Evolutionary conservation across 202 grass and related monocot species (phyloP), one percentile per base, ranked within the genome.

Genomic region (Zoysia matrella): DNA sequence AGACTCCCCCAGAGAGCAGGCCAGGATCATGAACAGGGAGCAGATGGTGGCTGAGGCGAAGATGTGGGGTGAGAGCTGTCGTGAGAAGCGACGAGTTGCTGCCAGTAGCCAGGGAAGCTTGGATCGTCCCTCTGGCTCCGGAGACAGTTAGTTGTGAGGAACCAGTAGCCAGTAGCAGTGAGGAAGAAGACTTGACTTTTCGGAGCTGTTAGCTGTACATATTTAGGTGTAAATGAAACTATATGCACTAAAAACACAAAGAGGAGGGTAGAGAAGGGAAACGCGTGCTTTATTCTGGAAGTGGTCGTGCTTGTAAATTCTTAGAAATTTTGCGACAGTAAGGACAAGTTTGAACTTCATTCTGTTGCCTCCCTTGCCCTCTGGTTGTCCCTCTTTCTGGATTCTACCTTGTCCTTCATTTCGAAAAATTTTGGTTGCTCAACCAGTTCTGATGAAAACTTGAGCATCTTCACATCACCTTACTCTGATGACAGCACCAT

Each of bases 51-150:
- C 96, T 1, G 96, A 99, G 83, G 96, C 96, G 11, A 99, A 89
- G 77, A 89, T 92, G 87, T 99, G 96, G 96, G 96, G 96, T 0
- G 83, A 95, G 75, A 99, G 95, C 74, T 90, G 88, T 91, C 82
- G 96, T 65, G 90, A 93, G 74, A 99, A 99, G 80, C 90, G 47
- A 71, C 93, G 89, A 0, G 91, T 91, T 7, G 87, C 92, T 51
- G 61, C 77, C 8, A 82, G 55, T 72, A 64, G 65, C 41, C 69
- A 94, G 48, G 90, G 80, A 48, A 84, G 79, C 76, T 71, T 76
- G 41, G 88, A 94, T 79, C 85, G 86, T 71, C 84, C 90, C 36
- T 93, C 69, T 9, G 55, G 84, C 30, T 36, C 30, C 30, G 30
- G 30, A 74, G 86, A 52, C 16, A 77, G 90, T 44, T 98, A 88